A percentile compares a stretch with the other conserved stretches of the same genome.
Evolutionary conservation across 2,329 filamentous ascomycete genomes (phyloP).

Genomic region (Hypoxylon sp.): DNA sequence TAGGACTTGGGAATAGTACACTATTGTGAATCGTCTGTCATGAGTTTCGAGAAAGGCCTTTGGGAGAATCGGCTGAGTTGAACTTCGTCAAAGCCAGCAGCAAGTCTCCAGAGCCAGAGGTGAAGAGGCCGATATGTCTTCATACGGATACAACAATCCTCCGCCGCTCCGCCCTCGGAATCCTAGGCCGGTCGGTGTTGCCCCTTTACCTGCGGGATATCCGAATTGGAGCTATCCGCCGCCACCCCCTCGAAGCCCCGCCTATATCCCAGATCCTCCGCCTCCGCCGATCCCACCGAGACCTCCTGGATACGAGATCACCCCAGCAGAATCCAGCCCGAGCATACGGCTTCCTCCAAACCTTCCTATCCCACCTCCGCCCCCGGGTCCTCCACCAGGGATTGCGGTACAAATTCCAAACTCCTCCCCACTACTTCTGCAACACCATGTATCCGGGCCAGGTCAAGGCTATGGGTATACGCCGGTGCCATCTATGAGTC

Average conservation of each 20-base stretch:
- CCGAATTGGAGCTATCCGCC: slow-evolving; percentile 31
- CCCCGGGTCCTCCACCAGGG: slow-evolving; percentile 37
- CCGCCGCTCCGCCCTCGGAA: slow-evolving; percentile 46
- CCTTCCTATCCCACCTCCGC: slow-evolving; percentile 42
- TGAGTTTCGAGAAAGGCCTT: background rate
- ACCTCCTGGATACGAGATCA: slow-evolving; percentile 38
- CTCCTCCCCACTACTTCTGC: slow-evolving; percentile 3
- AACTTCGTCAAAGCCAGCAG: background rate
- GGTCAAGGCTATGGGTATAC: background rate
- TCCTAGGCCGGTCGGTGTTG: slow-evolving; percentile 29
- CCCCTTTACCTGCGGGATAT: slow-evolving; percentile 14
- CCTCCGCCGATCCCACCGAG: slow-evolving; percentile 45
- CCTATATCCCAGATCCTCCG: slow-evolving; percentile 8
- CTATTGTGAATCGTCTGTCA: background rate
- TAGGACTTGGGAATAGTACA: background rate
- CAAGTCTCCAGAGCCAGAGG: slow-evolving; percentile 1
- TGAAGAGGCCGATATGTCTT: slow-evolving; percentile 32
- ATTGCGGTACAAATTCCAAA: slow-evolving; percentile 11
- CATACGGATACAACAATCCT: slow-evolving; percentile 27
- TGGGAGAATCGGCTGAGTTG: background rate
- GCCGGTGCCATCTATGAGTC: background rate
- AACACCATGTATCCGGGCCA: slow-evolving; percentile 9
- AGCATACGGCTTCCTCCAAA: slow-evolving; percentile 21
- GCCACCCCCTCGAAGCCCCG: slow-evolving; percentile 24
- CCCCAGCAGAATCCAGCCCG: slow-evolving; percentile 21